Evolutionary conservation across 768 basidiomycete genomes (phyloP).

Genomic region (Hemileccinum rubropunctum): DNA sequence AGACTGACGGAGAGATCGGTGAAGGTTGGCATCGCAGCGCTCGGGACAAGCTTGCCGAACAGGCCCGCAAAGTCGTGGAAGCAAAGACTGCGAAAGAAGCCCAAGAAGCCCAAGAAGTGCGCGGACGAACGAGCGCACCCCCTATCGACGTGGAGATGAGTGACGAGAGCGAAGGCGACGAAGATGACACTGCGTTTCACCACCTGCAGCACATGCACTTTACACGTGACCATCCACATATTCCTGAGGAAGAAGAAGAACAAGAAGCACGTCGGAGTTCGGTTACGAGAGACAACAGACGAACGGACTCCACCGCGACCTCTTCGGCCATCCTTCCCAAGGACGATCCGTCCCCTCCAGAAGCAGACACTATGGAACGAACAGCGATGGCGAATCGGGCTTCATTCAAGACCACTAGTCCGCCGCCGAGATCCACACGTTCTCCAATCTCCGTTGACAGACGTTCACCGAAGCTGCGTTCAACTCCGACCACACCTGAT

Average conservation of each 20-base stretch:
- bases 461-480: slow-evolving; percentile 22
- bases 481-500: slow-evolving; percentile 28
- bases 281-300: slow-evolving; percentile 21
- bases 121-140: slow-evolving; percentile 43
- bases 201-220: slow-evolving; percentile 39
- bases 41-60: slow-evolving; percentile 64
- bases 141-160: slow-evolving; percentile 76
- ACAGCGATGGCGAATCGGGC: slow-evolving; percentile 17
- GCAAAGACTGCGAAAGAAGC: slow-evolving; percentile 39
- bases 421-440: slow-evolving; percentile 16
- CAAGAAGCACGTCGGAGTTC: slow-evolving; percentile 34
- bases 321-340: slow-evolving; percentile 37
- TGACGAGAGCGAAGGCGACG: slow-evolving; percentile 74
- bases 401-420: slow-evolving; percentile 12
- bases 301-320: slow-evolving; percentile 19
- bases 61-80: slow-evolving; percentile 61
- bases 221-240: slow-evolving; percentile 53
- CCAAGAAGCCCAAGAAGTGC: slow-evolving; percentile 49
- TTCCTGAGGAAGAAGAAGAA: slow-evolving; percentile 70
- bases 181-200: slow-evolving; percentile 42
- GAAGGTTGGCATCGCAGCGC: slow-evolving; percentile 67
- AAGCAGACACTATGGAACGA: slow-evolving; percentile 11
- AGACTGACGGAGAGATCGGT: slow-evolving; percentile 49
- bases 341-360: slow-evolving; percentile 7
- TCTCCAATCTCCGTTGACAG: slow-evolving; percentile 18